Evolutionary conservation across 192 early-diverging fungal genomes (phyloP), one percentile per base, ranked within the genome.

Genomic region (Bifiguratus adelaidae): DNA sequence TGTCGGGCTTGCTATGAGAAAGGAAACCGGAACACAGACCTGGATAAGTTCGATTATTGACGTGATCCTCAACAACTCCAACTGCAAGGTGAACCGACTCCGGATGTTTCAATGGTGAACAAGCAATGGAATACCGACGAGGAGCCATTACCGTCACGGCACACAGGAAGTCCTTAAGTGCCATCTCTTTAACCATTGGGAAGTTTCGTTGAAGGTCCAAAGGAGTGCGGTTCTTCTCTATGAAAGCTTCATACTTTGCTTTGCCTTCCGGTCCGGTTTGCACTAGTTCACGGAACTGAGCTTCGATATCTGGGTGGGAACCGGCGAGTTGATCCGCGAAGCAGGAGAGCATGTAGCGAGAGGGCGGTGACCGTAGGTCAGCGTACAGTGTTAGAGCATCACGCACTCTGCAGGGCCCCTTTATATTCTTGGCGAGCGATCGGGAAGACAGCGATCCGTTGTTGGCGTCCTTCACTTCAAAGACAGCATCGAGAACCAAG

Each of bases 51-150:
- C 20, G 24, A 15, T 30, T 47, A 26, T 49, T 26, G 19, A 56
- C 27, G 18, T 53, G 8, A 50, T 64, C 61, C 21, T 58, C 56
- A 7, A 64, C 50, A 2, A 64, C 26, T 13, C 61, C 61, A 18
- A 64, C 55, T 23, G 55, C 37, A 11, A 64, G 24, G 34, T 53
- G 42, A 11, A 45, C 53, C 22, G 28, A 20, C 9, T 37, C 38
- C 4, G 62, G 57, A 28, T 47, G 22, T 12, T 45, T 52, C 21
- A 81, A 43, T 0, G 80, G 83, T 0, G 89, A 84, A 42, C 70
- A 72, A 29, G 82, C 74, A 15, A 93, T 80, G 0, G 91, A 94
- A 60, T 95, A 97, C 36, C 83, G 82, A 30, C 94, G 82, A 21
- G 94, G 91, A 42, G 74, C 74, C 33, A 91, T 73, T 4, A 53